These are phyloP conservation scores for Leccinum pachyderme DNA, from an alignment of 1,284 basidiomycete species.

Conservation along the genomic window DNA sequence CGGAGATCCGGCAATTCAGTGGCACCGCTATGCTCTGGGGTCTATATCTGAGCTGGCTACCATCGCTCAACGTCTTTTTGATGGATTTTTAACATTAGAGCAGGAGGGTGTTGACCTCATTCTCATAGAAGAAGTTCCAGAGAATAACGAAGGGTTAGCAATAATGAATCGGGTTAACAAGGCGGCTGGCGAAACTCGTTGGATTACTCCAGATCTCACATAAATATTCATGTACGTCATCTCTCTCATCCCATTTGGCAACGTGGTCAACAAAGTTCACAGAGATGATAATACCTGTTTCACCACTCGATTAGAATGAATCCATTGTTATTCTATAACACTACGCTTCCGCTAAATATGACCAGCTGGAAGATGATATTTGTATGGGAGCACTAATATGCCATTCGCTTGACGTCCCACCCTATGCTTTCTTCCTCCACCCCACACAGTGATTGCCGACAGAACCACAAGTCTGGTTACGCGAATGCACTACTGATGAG, in stretches of 20 bases:
- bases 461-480: not conserved
- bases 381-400: not conserved
- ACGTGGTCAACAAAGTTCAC: not conserved
- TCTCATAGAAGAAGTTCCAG: conserved; percentile 82
- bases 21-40: conserved; percentile 63
- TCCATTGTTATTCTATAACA: not conserved
- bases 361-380: not conserved
- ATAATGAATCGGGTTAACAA: conserved; percentile 98
- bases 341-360: not conserved
- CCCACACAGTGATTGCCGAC: not conserved
- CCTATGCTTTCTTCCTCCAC: not conserved
- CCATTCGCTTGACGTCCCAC: not conserved
- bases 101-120: conserved; percentile 77
- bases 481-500: not conserved
- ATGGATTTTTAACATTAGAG: conserved; percentile 85
- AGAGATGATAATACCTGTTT: not conserved
- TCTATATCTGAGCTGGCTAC: conserved; percentile 55
- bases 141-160: conserved; percentile 85
- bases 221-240: conserved; percentile 25
- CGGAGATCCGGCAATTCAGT: conserved; percentile 43
- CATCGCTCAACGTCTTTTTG: conserved; percentile 84
- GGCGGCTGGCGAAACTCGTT: conserved; percentile 71
- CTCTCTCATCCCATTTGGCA: not conserved
- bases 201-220: conserved; percentile 37
- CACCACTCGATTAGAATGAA: not conserved